Evolutionary conservation across 2,329 filamentous ascomycete species (phyloP).

Genomic region (Arthroderma sp.): DNA sequence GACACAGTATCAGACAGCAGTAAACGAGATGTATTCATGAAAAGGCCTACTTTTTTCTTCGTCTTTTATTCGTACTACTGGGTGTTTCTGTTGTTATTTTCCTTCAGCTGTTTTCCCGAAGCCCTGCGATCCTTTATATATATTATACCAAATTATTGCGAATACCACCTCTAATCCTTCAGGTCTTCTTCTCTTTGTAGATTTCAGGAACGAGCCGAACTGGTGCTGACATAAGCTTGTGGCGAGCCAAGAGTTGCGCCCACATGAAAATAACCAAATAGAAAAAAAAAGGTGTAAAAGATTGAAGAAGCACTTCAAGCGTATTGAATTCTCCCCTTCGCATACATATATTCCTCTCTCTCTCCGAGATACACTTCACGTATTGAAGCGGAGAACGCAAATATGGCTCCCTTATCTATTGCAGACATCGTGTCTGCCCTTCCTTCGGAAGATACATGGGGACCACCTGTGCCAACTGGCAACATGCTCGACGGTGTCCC

Average conservation of each 20-base stretch:
- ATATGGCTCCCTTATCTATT: constrained; percentile 43
- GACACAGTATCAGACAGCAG: neutral
- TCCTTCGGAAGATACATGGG: constrained; percentile 72
- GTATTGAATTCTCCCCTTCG: neutral
- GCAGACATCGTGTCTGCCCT: constrained; percentile 57
- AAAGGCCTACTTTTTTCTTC: neutral
- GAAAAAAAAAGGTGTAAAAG: constrained; percentile 4
- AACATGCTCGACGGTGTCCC: constrained; percentile 89
- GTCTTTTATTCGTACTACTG: neutral
- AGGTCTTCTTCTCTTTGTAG: neutral
- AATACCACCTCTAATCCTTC: neutral
- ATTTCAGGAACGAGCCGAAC: neutral
- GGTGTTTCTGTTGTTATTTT: too few relatives aligned
- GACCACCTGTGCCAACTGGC: constrained; percentile 66
- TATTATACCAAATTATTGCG: too few relatives aligned
- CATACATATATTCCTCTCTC: too few relatives aligned
- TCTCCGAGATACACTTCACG: too few relatives aligned
- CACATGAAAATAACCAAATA: constrained; percentile 4
- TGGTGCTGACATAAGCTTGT: constrained; percentile 4
- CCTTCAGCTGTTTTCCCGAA: too few relatives aligned
- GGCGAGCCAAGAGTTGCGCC: constrained; percentile 7
- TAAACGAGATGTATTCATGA: constrained; percentile 11
- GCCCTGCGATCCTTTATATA: neutral
- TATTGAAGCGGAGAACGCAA: neutral
- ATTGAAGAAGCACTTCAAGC: neutral